Conservation (phyloP, 2,329 filamentous ascomycete species). For the Pseudogymnoascus sp. region DNA sequence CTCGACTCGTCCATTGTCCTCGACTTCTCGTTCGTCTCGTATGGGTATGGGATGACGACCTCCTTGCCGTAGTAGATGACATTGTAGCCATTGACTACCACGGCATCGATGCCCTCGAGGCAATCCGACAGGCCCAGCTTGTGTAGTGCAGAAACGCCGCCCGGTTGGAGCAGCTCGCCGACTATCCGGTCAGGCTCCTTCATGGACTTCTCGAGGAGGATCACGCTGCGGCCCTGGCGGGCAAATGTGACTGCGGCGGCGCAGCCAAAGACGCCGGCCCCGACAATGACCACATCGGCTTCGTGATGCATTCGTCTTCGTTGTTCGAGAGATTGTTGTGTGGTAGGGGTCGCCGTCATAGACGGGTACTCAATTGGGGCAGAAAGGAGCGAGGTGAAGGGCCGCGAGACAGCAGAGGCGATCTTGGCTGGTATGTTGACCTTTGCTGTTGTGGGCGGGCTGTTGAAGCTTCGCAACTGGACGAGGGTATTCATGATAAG, state of each 20-base stretch:
- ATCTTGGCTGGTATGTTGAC: neutral
- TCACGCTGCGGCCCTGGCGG: constrained; percentile 81
- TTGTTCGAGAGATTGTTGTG: constrained; percentile 27
- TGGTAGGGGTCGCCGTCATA: neutral
- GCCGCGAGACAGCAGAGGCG: neutral
- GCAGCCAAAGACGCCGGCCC: constrained; percentile 84
- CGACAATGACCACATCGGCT: constrained; percentile 82
- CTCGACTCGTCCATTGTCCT: constrained; percentile 24
- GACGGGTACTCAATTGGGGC: neutral
- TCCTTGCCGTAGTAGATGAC: constrained; percentile 71
- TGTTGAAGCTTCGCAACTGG: neutral
- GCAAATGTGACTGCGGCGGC: constrained; percentile 77
- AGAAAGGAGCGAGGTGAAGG: neutral
- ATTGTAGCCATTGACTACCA: constrained; percentile 78
- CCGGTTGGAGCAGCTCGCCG: constrained; percentile 88
- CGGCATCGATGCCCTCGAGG: constrained; percentile 80
- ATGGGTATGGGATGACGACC: constrained; percentile 72
- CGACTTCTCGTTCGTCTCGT: constrained; percentile 29
- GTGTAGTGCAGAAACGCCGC: constrained; percentile 73
- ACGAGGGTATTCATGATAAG: neutral
- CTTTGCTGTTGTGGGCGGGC: neutral
- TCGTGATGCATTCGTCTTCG: constrained; percentile 51
- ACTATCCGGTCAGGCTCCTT: constrained; percentile 94
- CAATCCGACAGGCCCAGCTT: constrained; percentile 75
- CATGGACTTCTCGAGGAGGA: constrained; percentile 80